These are phyloP conservation scores for Pontederia crassipes DNA, from an alignment of 176 grass and related monocot species.

Conservation along the genomic window DNA sequence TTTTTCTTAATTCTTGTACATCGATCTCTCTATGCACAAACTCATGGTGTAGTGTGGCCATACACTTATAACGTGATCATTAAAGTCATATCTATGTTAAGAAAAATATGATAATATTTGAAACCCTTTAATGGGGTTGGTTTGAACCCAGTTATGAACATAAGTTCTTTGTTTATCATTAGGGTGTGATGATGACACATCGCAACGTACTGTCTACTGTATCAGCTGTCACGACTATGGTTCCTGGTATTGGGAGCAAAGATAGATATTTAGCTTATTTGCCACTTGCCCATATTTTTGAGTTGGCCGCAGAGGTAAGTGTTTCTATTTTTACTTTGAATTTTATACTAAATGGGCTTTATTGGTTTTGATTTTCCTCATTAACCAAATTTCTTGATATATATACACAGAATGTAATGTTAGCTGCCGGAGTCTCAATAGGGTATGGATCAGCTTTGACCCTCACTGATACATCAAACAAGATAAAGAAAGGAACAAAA, in stretches of 20 bases:
- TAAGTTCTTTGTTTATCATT: conserved; percentile 17
- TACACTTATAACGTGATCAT: too few species aligned
- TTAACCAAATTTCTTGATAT: too few species aligned
- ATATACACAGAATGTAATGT: conserved; percentile 53
- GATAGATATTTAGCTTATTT: conserved; percentile 76
- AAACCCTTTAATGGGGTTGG: not conserved
- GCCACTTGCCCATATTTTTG: conserved; percentile 90
- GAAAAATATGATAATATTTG: not conserved
- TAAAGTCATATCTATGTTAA: not conserved
- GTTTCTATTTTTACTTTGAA: not conserved
- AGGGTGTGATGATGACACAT: conserved; percentile 95
- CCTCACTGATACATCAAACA: conserved; percentile 87
- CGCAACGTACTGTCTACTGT: conserved; percentile 64
- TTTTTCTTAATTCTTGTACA: too few species aligned
- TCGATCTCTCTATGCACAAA: too few species aligned
- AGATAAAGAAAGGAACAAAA: conserved; percentile 88
- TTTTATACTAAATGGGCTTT: too few species aligned
- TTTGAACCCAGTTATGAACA: not conserved
- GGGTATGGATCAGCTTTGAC: conserved; percentile 71
- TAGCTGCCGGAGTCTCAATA: conserved; percentile 61
- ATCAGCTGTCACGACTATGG: conserved; percentile 61
- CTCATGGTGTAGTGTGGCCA: too few species aligned
- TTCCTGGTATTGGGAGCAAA: conserved; percentile 47
- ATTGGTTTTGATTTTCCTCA: too few species aligned
- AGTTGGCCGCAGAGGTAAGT: conserved; percentile 64